phyloP scores from a whole-genome alignment of 2,329 filamentous ascomycete genomes.

The Tolypocladium tundrense region DNA sequence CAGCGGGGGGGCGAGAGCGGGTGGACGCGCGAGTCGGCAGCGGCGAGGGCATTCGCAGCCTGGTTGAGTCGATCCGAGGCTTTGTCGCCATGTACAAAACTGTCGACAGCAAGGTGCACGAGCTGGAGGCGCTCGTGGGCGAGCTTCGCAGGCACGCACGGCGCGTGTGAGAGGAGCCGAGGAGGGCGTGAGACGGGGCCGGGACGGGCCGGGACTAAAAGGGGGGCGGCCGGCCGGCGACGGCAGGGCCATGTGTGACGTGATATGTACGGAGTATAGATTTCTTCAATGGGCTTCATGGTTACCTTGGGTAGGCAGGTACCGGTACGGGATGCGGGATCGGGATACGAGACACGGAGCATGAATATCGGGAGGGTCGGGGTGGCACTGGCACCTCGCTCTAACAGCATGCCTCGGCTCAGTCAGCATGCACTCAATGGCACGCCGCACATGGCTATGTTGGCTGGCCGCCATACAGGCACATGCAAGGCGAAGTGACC shows the following conservation, averaged over 20 bases:
- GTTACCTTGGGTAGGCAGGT: not conserved
- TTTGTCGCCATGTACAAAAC: conserved; percentile 42
- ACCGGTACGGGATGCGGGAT: not conserved
- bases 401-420: not conserved
- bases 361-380: not conserved
- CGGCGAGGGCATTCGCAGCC: conserved; percentile 28
- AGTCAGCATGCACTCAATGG: not conserved
- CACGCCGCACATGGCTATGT: not conserved
- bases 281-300: not conserved
- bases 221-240: not conserved
- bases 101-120: conserved; percentile 33
- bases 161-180: not conserved
- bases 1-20: conserved; percentile 30
- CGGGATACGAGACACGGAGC: not conserved
- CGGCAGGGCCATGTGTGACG: not conserved
- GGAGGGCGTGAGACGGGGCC: not conserved
- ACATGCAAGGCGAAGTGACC: not conserved
- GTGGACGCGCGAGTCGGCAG: conserved; percentile 31
- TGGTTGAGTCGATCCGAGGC: conserved; percentile 43
- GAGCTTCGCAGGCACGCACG: conserved; percentile 17
- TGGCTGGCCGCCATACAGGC: not conserved
- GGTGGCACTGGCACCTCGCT: not conserved
- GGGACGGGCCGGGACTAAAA: not conserved
- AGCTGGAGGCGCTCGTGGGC: conserved; percentile 26
- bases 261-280: not conserved